phyloP scores from a whole-genome alignment of 805 yeast genomes.

The Barnettozyma populi region DNA sequence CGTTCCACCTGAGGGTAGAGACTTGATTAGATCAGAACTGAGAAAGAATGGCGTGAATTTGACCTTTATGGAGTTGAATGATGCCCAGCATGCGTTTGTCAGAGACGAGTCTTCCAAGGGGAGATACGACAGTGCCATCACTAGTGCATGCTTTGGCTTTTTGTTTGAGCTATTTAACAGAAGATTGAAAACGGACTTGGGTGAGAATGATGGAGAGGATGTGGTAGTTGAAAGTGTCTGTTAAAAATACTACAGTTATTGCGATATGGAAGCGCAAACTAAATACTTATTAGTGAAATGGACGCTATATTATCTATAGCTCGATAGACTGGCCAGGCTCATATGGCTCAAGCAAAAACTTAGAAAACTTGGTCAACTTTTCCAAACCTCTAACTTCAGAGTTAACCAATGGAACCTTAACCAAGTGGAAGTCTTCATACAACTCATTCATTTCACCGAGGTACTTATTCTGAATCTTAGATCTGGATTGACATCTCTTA shows the following conservation, averaged over 20 bases:
- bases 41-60: constrained; percentile 55
- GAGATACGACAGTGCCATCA: constrained; percentile 75
- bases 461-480: constrained; percentile 94
- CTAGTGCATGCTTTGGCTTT: constrained; percentile 62
- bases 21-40: constrained; percentile 55
- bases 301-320: constrained; percentile 8
- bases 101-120: constrained; percentile 77
- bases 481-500: constrained; percentile 85
- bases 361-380: constrained; percentile 77
- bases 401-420: constrained; percentile 92
- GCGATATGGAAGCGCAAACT: background rate
- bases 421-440: constrained; percentile 94
- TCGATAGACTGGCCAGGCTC: constrained; percentile 43
- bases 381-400: constrained; percentile 92
- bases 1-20: constrained; percentile 75
- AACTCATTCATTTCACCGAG: constrained; percentile 92
- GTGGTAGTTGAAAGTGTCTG: constrained; percentile 59
- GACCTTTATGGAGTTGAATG: constrained; percentile 69
- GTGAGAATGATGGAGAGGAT: constrained; percentile 50
- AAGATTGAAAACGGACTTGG: constrained; percentile 58
- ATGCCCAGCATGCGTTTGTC: constrained; percentile 80
- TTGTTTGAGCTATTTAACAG: constrained; percentile 67
- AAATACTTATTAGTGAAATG: background rate
- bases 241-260: constrained; percentile 23
- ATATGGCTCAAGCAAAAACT: constrained; percentile 73